phyloP scores from a whole-genome alignment of 2,329 filamentous ascomycete species.

The Sordariomycetes sp. region DNA sequence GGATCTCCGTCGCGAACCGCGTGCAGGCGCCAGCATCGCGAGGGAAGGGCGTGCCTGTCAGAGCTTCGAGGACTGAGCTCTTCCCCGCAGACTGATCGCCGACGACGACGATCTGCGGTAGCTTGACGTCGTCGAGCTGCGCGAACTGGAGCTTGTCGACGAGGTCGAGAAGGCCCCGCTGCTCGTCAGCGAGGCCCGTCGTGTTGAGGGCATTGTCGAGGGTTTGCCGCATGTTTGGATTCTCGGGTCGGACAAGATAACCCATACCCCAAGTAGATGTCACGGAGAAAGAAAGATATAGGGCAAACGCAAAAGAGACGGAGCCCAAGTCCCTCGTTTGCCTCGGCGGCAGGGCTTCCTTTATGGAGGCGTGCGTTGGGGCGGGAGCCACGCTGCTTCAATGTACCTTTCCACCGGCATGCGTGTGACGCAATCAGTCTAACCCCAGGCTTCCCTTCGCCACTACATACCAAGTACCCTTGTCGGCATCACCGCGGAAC shows the following conservation, averaged over 20 bases:
- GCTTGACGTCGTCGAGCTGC: slow-evolving; percentile 35
- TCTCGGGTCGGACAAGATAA: slow-evolving; percentile 1
- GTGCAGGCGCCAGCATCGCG: slow-evolving; percentile 47
- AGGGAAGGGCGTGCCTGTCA: slow-evolving; percentile 48
- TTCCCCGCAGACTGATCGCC: slow-evolving; percentile 53
- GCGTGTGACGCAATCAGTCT: not conserved
- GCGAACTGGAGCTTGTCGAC: slow-evolving; percentile 41
- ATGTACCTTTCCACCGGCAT: not conserved
- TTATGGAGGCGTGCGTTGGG: not conserved
- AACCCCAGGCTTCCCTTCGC: not conserved
- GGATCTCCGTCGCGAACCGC: slow-evolving; percentile 45
- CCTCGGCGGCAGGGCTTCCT: not conserved
- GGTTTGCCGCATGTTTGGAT: slow-evolving; percentile 9
- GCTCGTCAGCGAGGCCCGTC: slow-evolving; percentile 36
- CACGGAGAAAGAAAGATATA: not conserved
- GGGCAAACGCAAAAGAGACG: not conserved
- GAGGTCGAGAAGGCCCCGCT: slow-evolving; percentile 41
- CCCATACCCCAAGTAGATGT: not conserved
- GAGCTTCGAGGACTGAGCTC: slow-evolving; percentile 49
- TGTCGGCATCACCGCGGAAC: not conserved
- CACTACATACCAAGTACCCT: no score
- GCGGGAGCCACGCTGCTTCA: not conserved
- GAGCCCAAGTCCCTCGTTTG: not conserved
- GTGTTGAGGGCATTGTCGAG: slow-evolving; percentile 35
- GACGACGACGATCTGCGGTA: slow-evolving; percentile 51